Evolutionary conservation across 345 rosid genomes (phyloP).

Genomic region (Gossypium herbaceum): DNA sequence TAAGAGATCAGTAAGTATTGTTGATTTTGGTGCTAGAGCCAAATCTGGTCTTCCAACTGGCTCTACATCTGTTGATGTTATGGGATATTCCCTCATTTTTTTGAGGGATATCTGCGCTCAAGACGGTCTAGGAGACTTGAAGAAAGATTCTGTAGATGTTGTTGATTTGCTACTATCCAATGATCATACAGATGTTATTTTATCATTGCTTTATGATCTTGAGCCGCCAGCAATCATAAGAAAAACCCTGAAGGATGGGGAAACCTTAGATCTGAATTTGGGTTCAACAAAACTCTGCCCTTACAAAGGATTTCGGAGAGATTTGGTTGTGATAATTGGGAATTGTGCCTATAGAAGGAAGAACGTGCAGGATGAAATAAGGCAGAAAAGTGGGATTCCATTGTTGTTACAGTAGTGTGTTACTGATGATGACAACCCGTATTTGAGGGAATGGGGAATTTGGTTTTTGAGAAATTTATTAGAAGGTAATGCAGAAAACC

Average conservation of each 20-base stretch:
- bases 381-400: slow-evolving; percentile 50
- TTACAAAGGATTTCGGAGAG: slow-evolving; percentile 73
- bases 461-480: slow-evolving; percentile 65
- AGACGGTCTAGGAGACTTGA: slow-evolving; percentile 26
- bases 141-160: slow-evolving; percentile 30
- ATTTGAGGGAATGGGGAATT: slow-evolving; percentile 83
- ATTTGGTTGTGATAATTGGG: slow-evolving; percentile 69
- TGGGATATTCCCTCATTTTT: slow-evolving; percentile 60
- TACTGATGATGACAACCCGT: slow-evolving; percentile 64
- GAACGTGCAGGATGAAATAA: slow-evolving; percentile 65
- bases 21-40: slow-evolving; percentile 34
- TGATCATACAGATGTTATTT: slow-evolving; percentile 47
- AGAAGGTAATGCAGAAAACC: slow-evolving; percentile 71
- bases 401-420: slow-evolving; percentile 78
- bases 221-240: slow-evolving; percentile 62
- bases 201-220: slow-evolving; percentile 50
- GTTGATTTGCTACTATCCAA: slow-evolving; percentile 38
- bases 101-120: slow-evolving; percentile 59
- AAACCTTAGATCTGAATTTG: slow-evolving; percentile 19
- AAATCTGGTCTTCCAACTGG: slow-evolving; percentile 65
- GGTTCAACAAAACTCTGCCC: slow-evolving; percentile 43
- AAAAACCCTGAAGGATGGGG: slow-evolving; percentile 42
- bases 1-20: slow-evolving; percentile 34
- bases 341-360: slow-evolving; percentile 63
- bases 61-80: slow-evolving; percentile 37